Evolutionary conservation across 495 filamentous ascomycete species (phyloP).

Genomic region (Aspergillus affinis): DNA sequence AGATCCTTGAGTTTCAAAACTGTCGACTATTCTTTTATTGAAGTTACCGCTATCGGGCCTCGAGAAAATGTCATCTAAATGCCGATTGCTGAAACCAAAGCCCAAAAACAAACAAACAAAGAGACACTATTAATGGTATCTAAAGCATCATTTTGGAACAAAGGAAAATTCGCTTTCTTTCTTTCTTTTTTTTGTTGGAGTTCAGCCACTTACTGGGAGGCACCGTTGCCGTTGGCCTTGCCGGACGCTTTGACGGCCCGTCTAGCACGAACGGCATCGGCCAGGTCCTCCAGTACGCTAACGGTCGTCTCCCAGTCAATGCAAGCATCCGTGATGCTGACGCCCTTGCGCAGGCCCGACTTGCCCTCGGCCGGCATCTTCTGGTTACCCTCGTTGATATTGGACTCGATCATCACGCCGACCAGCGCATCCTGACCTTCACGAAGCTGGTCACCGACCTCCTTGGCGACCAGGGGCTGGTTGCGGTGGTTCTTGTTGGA

Average conservation of each 20-base stretch:
- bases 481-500: conserved; percentile 70
- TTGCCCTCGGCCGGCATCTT: conserved; percentile 87
- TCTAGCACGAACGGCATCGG: conserved; percentile 76
- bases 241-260: conserved; percentile 44
- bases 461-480: conserved; percentile 87
- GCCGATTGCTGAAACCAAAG: conserved; percentile 8
- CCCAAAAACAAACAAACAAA: conserved; percentile 11
- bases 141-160: conserved; percentile 17
- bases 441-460: conserved; percentile 79
- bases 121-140: conserved; percentile 27
- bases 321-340: conserved; percentile 97
- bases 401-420: conserved; percentile 98
- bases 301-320: conserved; percentile 93
- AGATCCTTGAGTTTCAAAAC: neutral
- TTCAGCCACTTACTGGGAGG: conserved; percentile 12
- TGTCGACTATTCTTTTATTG: neutral
- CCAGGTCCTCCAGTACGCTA: conserved; percentile 79
- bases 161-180: conserved; percentile 14
- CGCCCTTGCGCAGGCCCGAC: conserved; percentile 77
- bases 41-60: neutral
- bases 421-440: conserved; percentile 86
- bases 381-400: conserved; percentile 94
- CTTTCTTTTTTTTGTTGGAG: too few relatives aligned
- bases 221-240: conserved; percentile 25
- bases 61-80: neutral